phyloP scores from a whole-genome alignment of 495 filamentous ascomycete genomes.

The Lophiotrema nucula region DNA sequence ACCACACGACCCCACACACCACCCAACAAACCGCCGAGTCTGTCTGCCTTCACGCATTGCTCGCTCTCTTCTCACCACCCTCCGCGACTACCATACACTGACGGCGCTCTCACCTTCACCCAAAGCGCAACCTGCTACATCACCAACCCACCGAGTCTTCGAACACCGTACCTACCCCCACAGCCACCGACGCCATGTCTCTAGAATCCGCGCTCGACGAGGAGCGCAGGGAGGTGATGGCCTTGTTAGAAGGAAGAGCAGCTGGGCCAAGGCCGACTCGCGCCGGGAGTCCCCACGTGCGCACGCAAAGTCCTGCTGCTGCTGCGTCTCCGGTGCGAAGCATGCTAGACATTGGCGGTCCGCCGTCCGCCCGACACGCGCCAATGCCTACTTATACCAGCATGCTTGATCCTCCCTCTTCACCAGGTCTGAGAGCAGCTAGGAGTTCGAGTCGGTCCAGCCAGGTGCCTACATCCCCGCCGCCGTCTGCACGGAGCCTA shows the following conservation, averaged over 20 bases:
- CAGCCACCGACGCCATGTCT: constrained; percentile 46
- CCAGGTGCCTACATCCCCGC: constrained; percentile 23
- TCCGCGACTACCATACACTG: background rate
- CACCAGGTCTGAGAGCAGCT: background rate
- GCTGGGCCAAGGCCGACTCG: constrained; percentile 15
- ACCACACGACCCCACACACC: constrained; percentile 13
- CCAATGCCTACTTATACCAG: constrained; percentile 41
- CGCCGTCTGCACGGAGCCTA: constrained; percentile 18
- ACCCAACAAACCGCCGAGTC: background rate
- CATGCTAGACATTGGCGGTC: constrained; percentile 58
- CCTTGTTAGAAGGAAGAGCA: constrained; percentile 52
- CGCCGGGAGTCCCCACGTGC: constrained; percentile 35
- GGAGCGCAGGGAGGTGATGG: constrained; percentile 68
- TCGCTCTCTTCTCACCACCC: background rate
- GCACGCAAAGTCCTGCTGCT: constrained; percentile 47
- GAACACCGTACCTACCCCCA: no score
- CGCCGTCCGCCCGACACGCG: constrained; percentile 43
- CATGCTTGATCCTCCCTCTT: constrained; percentile 32
- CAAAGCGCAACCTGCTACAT: no score
- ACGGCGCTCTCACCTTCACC: no score
- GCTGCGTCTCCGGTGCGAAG: constrained; percentile 56
- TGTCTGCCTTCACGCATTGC: background rate
- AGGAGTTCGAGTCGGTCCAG: constrained; percentile 8
- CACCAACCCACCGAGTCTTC: no score
- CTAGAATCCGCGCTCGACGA: constrained; percentile 71